phyloP scores from a whole-genome alignment of 2,329 filamentous ascomycete species.

The Rachicladosporium sp. region DNA sequence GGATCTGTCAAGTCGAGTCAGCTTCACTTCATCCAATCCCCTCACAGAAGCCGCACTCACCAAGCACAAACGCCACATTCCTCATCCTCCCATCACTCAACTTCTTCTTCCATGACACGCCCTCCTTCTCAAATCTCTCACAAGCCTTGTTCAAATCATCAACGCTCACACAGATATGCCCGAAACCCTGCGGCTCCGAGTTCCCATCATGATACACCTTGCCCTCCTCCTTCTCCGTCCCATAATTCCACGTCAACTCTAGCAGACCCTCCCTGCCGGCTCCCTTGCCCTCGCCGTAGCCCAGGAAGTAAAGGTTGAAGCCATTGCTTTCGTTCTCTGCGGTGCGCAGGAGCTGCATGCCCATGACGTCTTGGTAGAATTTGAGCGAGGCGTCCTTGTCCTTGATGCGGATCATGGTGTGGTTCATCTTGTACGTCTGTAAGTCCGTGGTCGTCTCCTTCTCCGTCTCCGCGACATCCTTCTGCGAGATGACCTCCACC shows the following conservation, averaged over 20 bases:
- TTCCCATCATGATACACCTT: constrained; percentile 93
- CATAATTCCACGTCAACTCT: constrained; percentile 77
- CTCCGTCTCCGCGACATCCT: constrained; percentile 59
- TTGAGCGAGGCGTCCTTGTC: constrained; percentile 35
- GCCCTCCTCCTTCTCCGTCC: constrained; percentile 69
- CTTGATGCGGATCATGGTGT: constrained; percentile 93
- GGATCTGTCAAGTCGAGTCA: constrained; percentile 34
- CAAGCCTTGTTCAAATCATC: constrained; percentile 85
- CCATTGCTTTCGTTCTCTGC: constrained; percentile 56
- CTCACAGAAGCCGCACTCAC: constrained; percentile 16
- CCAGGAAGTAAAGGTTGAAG: constrained; percentile 91
- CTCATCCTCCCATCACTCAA: constrained; percentile 84
- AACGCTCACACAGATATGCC: constrained; percentile 79
- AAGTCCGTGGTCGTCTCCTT: constrained; percentile 59
- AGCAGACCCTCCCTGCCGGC: constrained; percentile 69
- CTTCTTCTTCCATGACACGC: constrained; percentile 88
- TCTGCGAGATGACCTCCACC: constrained; percentile 72
- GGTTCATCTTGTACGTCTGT: constrained; percentile 66
- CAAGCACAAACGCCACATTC: constrained; percentile 82
- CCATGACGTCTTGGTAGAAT: constrained; percentile 61
- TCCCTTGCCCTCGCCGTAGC: constrained; percentile 52
- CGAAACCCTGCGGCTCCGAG: constrained; percentile 80
- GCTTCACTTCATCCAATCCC: neutral
- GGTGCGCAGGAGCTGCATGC: constrained; percentile 72
- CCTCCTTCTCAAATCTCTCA: constrained; percentile 66